phyloP scores from a whole-genome alignment of 495 filamentous ascomycete species.

The Penicillium turbatum region DNA sequence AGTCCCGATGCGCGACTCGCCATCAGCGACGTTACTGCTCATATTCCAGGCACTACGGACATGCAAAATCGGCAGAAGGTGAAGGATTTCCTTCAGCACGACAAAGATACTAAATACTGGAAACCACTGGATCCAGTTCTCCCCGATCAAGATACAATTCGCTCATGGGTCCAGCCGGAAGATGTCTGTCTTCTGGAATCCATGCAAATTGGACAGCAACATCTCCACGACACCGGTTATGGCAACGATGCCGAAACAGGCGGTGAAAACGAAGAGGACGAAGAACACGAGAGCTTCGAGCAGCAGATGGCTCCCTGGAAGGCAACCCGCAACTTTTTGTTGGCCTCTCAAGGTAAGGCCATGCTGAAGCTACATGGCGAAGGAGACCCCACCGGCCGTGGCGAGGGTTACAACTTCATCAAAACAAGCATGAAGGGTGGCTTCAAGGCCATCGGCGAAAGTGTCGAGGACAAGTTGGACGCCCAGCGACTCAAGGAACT shows the following conservation, averaged over 20 bases:
- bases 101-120: conserved; percentile 82
- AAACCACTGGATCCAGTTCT: conserved; percentile 65
- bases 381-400: conserved; percentile 92
- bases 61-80: conserved; percentile 94
- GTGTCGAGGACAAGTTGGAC: conserved; percentile 78
- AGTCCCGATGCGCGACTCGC: conserved; percentile 63
- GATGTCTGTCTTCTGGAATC: conserved; percentile 91
- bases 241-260: conserved; percentile 69
- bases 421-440: conserved; percentile 98
- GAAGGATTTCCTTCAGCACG: conserved; percentile 89
- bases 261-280: conserved; percentile 61
- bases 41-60: conserved; percentile 85
- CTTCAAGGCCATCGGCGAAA: conserved; percentile 86
- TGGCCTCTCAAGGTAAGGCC: conserved; percentile 90
- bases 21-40: conserved; percentile 75
- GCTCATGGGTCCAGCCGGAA: conserved; percentile 86
- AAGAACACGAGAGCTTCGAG: conserved; percentile 68
- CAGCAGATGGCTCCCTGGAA: conserved; percentile 93
- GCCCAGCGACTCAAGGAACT: conserved; percentile 80
- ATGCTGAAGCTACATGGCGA: conserved; percentile 94
- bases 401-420: conserved; percentile 91
- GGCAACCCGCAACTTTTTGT: conserved; percentile 88
- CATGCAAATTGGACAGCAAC: conserved; percentile 89
- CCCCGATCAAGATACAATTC: conserved; percentile 72
- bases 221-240: conserved; percentile 78